These are phyloP conservation scores for Yamadazyma sp. DNA, from an alignment of 1,139 yeast genomes.

Conservation along the genomic window DNA sequence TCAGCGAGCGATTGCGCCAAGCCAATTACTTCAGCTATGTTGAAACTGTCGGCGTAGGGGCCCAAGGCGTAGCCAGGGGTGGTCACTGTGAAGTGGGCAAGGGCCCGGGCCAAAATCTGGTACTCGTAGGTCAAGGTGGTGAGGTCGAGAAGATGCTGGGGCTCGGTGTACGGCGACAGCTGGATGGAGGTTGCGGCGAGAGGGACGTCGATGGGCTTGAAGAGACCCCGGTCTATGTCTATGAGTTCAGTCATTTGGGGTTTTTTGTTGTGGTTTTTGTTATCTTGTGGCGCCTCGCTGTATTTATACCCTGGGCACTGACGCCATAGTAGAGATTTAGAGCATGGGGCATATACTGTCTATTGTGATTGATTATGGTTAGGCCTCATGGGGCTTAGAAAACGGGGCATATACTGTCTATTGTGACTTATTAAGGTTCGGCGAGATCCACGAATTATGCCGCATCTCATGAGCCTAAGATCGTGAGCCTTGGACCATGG, in stretches of 20 bases:
- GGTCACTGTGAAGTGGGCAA: conserved; percentile 22
- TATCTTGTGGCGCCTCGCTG: too few species aligned
- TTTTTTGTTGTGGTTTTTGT: not conserved
- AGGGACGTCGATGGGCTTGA: conserved; percentile 7
- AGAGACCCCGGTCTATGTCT: conserved; percentile 11
- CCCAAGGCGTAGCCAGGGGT: conserved; percentile 22
- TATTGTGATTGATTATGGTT: too few species aligned
- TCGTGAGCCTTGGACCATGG: too few species aligned
- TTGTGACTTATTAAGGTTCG: too few species aligned
- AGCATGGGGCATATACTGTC: too few species aligned
- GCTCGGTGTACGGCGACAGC: conserved; percentile 29
- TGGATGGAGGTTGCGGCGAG: conserved; percentile 14
- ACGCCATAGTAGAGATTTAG: too few species aligned
- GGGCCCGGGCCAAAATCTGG: conserved; percentile 25
- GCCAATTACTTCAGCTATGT: conserved; percentile 20
- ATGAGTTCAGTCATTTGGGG: conserved; percentile 13
- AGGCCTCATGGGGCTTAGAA: too few species aligned
- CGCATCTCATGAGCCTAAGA: too few species aligned
- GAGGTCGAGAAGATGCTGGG: conserved; percentile 24
- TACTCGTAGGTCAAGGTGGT: conserved; percentile 18
- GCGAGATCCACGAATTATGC: too few species aligned
- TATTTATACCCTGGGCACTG: too few species aligned
- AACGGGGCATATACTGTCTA: too few species aligned
- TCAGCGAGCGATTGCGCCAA: conserved; percentile 18
- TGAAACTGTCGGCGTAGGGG: conserved; percentile 23